A percentile compares a stretch with the other conserved stretches of the same genome.
These are phyloP conservation scores for Xylaria grammica DNA, from an alignment of 495 filamentous ascomycete genomes.

Conservation along the genomic window DNA sequence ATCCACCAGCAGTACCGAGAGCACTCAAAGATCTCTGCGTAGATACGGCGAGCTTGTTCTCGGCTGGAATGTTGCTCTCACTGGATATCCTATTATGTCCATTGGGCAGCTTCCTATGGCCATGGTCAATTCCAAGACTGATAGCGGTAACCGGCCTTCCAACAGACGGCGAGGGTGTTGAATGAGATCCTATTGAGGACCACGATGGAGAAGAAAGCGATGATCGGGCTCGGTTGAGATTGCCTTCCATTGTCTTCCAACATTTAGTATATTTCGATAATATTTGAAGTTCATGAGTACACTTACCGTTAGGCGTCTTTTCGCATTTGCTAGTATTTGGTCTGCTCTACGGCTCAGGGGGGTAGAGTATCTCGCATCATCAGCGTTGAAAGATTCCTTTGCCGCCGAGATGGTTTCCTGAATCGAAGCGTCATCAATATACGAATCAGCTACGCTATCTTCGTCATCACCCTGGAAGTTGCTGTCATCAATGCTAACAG, in stretches of 20 bases:
- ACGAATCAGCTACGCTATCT: constrained; percentile 60
- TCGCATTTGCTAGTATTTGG: constrained; percentile 87
- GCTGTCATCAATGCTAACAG: constrained; percentile 61
- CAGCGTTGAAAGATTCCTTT: constrained; percentile 16
- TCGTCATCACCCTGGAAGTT: constrained; percentile 65
- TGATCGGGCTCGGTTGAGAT: constrained; percentile 78
- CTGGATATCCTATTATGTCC: constrained; percentile 51
- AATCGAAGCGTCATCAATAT: constrained; percentile 45
- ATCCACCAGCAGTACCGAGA: constrained; percentile 54
- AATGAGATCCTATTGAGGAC: constrained; percentile 57
- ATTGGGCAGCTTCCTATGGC: constrained; percentile 27
- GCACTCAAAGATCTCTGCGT: constrained; percentile 53
- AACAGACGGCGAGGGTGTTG: constrained; percentile 50
- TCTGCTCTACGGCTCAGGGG: constrained; percentile 84
- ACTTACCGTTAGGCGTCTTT: constrained; percentile 82
- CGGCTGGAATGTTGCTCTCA: constrained; percentile 48
- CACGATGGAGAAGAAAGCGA: constrained; percentile 68
- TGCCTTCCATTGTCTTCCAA: constrained; percentile 85
- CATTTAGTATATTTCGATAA: constrained; percentile 23
- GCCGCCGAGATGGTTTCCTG: constrained; percentile 21
- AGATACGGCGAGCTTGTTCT: constrained; percentile 39
- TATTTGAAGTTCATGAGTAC: constrained; percentile 7
- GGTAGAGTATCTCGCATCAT: constrained; percentile 59
- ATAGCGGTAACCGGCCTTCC: constrained; percentile 42
- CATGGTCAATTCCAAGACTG: constrained; percentile 31